phyloP scores from a whole-genome alignment of 2,329 filamentous ascomycete genomes.

The Neurospora crassa region DNA sequence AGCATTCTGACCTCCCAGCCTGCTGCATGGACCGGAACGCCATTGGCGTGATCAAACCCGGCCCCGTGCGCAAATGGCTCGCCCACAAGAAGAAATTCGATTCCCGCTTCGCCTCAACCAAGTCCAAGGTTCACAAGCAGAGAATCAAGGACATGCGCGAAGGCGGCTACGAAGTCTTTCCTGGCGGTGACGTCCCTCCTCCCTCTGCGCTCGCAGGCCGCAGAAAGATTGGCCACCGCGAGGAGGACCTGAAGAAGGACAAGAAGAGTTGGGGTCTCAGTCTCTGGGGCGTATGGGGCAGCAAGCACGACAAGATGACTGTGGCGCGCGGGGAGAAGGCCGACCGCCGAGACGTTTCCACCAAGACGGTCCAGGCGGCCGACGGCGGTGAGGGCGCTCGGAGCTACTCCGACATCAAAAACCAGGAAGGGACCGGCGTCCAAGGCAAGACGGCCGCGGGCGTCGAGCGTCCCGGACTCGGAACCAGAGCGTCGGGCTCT shows the following conservation, averaged over 20 bases:
- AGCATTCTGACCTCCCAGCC: constrained; percentile 52
- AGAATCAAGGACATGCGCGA: constrained; percentile 62
- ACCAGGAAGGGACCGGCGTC: constrained; percentile 20
- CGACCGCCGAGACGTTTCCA: constrained; percentile 20
- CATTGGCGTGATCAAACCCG: constrained; percentile 72
- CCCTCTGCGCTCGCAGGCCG: constrained; percentile 74
- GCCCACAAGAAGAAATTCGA: constrained; percentile 66
- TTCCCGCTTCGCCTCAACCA: constrained; percentile 56
- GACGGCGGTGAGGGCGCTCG: constrained; percentile 35
- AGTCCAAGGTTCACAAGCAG: constrained; percentile 62
- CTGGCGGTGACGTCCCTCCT: constrained; percentile 66
- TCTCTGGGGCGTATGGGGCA: constrained; percentile 82
- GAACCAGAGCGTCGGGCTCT: constrained; percentile 27
- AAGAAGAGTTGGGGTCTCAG: constrained; percentile 60
- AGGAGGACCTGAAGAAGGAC: constrained; percentile 42
- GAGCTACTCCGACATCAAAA: constrained; percentile 30
- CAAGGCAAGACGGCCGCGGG: constrained; percentile 36
- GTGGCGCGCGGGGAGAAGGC: constrained; percentile 49
- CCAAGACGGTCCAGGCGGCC: constrained; percentile 21
- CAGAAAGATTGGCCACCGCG: constrained; percentile 38
- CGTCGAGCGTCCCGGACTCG: not conserved
- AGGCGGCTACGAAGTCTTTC: constrained; percentile 59
- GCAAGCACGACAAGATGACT: constrained; percentile 74
- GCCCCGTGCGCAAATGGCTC: constrained; percentile 77
- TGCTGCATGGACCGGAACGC: constrained; percentile 53